A percentile compares a stretch with the other conserved stretches of the same genome.
Conservation (phyloP, 2,329 filamentous ascomycete species). For the Neonectria punicea region DNA sequence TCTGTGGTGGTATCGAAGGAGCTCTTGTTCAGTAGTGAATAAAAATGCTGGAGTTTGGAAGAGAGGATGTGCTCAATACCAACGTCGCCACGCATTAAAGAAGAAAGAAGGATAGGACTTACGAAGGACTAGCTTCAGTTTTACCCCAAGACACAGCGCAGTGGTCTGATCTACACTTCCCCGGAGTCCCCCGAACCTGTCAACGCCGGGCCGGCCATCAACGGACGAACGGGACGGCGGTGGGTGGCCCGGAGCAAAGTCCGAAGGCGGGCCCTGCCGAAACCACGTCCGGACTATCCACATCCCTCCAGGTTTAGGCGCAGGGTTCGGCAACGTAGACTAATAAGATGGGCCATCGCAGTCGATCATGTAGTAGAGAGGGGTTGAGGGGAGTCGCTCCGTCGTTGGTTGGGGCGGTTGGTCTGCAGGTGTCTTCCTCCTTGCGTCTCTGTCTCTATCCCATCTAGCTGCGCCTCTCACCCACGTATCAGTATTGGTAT, state of each 20-base stretch:
- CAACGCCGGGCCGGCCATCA: slow-evolving; percentile 18
- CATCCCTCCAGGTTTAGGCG: neutral
- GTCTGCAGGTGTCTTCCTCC: too few species aligned
- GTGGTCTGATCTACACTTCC: neutral
- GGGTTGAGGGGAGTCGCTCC: neutral
- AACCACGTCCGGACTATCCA: slow-evolving; percentile 13
- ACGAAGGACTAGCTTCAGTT: neutral
- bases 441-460: slow-evolving; percentile 18
- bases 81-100: neutral
- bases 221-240: slow-evolving; percentile 7
- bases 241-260: slow-evolving; percentile 10
- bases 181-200: slow-evolving; percentile 11
- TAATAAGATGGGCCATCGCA: slow-evolving; percentile 8
- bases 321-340: slow-evolving; percentile 17
- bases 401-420: neutral
- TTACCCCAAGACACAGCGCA: neutral
- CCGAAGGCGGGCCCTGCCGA: slow-evolving; percentile 8
- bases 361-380: too few species aligned
- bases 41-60: neutral
- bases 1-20: neutral
- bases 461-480: neutral
- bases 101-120: neutral
- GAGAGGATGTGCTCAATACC: neutral
- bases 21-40: neutral
- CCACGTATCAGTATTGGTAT: neutral